A percentile compares a stretch with the other conserved stretches of the same genome.
Evolutionary conservation across 1,139 yeast genomes (phyloP).

Genomic region (Kazachstania sp.): DNA sequence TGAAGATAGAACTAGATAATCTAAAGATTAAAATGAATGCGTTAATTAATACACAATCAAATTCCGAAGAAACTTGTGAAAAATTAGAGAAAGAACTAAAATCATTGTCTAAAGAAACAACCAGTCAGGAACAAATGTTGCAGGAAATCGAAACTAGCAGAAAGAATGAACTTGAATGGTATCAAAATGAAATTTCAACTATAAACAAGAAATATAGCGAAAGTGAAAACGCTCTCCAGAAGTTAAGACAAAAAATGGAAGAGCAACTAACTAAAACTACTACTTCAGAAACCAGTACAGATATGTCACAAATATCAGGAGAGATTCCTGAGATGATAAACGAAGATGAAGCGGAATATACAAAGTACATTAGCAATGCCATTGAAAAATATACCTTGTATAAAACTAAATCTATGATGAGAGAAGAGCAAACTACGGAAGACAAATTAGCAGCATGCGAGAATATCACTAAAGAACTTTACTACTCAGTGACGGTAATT

Average conservation of each 20-base stretch:
- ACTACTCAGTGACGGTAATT: constrained; percentile 32
- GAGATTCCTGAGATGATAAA: too few species aligned
- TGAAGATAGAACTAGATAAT: not conserved
- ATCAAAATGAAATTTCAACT: constrained; percentile 57
- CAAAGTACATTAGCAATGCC: too few species aligned
- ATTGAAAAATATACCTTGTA: too few species aligned
- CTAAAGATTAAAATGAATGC: constrained; percentile 10
- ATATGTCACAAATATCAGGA: too few species aligned
- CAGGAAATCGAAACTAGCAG: constrained; percentile 38
- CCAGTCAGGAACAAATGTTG: constrained; percentile 5
- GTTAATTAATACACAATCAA: constrained; percentile 42
- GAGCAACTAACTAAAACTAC: too few species aligned
- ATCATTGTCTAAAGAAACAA: constrained; percentile 2
- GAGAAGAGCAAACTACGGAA: not conserved
- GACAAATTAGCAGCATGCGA: constrained; percentile 10
- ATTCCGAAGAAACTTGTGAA: not conserved
- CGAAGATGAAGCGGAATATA: too few species aligned
- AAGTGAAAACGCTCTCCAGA: not conserved
- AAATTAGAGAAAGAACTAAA: constrained; percentile 2
- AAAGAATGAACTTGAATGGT: constrained; percentile 51
- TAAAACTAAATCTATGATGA: too few species aligned
- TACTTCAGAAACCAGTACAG: too few species aligned
- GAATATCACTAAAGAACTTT: constrained; percentile 33
- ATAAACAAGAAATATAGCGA: constrained; percentile 23
- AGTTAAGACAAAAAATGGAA: not conserved